Conservation (phyloP, 208 protist species). For the Wallacemonas rigidus region DNA sequence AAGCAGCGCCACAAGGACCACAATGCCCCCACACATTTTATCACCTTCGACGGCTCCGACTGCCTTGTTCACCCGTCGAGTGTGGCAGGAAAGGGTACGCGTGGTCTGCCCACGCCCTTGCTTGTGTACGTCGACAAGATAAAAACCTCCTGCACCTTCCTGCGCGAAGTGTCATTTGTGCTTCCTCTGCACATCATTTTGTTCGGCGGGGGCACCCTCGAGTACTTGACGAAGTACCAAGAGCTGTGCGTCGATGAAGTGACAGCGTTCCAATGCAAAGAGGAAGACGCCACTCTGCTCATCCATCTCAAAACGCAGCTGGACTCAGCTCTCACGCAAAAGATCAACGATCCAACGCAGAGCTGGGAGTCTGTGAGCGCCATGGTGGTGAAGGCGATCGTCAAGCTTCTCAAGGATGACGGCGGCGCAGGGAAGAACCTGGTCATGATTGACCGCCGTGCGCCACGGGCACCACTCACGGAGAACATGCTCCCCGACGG, state of each 20-base stretch:
- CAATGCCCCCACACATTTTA: slow-evolving; percentile 25
- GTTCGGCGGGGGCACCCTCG: slow-evolving; percentile 85
- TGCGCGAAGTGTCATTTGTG: slow-evolving; percentile 91
- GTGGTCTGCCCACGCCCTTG: slow-evolving; percentile 63
- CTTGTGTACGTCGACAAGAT: slow-evolving; percentile 95
- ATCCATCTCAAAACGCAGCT: slow-evolving; percentile 85
- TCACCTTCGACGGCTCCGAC: slow-evolving; percentile 84
- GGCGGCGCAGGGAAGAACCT: slow-evolving; percentile 37
- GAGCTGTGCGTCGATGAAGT: slow-evolving; percentile 85
- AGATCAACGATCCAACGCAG: slow-evolving; percentile 86
- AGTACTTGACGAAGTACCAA: slow-evolving; percentile 79
- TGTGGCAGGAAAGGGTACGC: slow-evolving; percentile 75
- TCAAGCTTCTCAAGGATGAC: slow-evolving; percentile 78
- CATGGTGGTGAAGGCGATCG: slow-evolving; percentile 83
- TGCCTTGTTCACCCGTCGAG: slow-evolving; percentile 91
- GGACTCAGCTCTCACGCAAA: slow-evolving; percentile 79
- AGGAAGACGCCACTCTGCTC: slow-evolving; percentile 81
- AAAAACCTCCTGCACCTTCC: slow-evolving; percentile 91
- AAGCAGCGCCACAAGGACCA: slow-evolving; percentile 20
- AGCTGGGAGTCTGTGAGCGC: slow-evolving; percentile 82
- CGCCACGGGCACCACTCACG: slow-evolving; percentile 56
- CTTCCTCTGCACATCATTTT: slow-evolving; percentile 92
- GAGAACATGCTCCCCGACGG: slow-evolving; percentile 36
- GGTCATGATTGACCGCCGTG: slow-evolving; percentile 69
- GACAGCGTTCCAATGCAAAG: slow-evolving; percentile 73